phyloP scores from a whole-genome alignment of 306 rosid species.

The Comarum palustre region DNA sequence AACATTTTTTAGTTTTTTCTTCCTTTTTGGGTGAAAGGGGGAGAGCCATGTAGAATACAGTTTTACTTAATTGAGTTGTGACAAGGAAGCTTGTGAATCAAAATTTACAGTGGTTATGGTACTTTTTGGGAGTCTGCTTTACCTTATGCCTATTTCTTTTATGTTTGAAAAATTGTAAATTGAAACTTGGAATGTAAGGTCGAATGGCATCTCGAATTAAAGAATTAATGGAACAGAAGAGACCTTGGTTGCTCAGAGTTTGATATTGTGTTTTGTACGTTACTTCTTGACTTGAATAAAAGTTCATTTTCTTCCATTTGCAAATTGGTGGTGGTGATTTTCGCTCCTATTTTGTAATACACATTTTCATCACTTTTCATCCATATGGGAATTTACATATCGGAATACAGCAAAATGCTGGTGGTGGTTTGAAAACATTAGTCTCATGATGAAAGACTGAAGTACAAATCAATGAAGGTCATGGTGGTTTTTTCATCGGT shows the following conservation, averaged over 20 bases:
- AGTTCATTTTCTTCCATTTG: not conserved
- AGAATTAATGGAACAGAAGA: constrained; percentile 22
- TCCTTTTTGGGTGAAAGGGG: constrained; percentile 45
- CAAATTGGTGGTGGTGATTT: not conserved
- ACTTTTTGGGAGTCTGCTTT: constrained; percentile 37
- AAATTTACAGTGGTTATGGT: constrained; percentile 41
- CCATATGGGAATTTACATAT: not conserved
- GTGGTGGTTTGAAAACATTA: no score
- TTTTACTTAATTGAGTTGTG: constrained; percentile 53
- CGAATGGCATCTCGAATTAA: constrained; percentile 26
- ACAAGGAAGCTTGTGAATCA: constrained; percentile 47
- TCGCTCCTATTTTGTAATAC: not conserved
- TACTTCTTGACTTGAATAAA: not conserved
- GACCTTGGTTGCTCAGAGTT: constrained; percentile 21
- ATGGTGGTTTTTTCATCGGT: no score
- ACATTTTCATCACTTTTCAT: not conserved
- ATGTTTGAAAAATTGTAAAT: constrained; percentile 39
- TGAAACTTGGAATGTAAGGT: constrained; percentile 32
- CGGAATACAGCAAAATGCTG: not conserved
- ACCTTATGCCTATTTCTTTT: constrained; percentile 34
- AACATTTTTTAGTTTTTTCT: constrained; percentile 19
- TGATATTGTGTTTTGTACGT: constrained; percentile 9
- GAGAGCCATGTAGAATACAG: constrained; percentile 57
- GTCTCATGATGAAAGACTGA: no score
- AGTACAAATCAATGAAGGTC: no score